phyloP scores from a whole-genome alignment of 768 basidiomycete species.

The Russula dissimulans region DNA sequence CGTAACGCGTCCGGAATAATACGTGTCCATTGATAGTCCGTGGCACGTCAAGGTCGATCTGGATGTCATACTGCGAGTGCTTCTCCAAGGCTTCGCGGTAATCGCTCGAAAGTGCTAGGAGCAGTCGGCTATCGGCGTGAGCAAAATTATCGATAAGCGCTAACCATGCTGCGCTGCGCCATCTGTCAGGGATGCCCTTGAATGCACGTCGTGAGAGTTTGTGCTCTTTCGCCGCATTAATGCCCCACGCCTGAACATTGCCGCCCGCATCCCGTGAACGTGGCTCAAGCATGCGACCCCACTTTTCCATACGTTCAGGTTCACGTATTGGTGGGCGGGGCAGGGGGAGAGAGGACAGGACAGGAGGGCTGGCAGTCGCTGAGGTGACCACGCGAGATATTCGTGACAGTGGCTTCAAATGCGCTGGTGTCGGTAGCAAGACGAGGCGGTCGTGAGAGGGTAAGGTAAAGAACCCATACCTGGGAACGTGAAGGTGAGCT shows the following conservation, averaged over 20 bases:
- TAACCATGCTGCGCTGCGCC: conserved; percentile 91
- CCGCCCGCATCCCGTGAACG: conserved; percentile 61
- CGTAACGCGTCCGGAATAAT: conserved; percentile 92
- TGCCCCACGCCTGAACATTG: conserved; percentile 65
- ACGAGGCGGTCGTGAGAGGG: conserved; percentile 81
- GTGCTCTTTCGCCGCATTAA: conserved; percentile 52
- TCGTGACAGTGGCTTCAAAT: conserved; percentile 47
- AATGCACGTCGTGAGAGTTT: conserved; percentile 73
- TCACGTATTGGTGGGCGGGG: conserved; percentile 50
- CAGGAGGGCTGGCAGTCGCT: conserved; percentile 37
- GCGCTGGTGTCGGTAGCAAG: conserved; percentile 52
- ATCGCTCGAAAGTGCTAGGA: conserved; percentile 36
- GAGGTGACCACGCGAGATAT: conserved; percentile 29
- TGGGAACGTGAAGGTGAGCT: conserved; percentile 25
- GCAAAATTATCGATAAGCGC: conserved; percentile 56
- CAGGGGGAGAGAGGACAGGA: conserved; percentile 38
- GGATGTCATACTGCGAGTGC: conserved; percentile 86
- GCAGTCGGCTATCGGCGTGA: conserved; percentile 36
- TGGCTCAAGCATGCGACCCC: conserved; percentile 84
- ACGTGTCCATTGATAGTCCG: conserved; percentile 92
- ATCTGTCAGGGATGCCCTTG: conserved; percentile 95
- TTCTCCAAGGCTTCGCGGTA: conserved; percentile 62
- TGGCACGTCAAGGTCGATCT: conserved; percentile 97
- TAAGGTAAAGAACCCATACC: conserved; percentile 86
- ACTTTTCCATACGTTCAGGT: conserved; percentile 71